Percentiles rank a stretch among this genome's conserved stretches.
Conservation (phyloP, 106 monocot genomes). For the Apostasia ramifera region DNA sequence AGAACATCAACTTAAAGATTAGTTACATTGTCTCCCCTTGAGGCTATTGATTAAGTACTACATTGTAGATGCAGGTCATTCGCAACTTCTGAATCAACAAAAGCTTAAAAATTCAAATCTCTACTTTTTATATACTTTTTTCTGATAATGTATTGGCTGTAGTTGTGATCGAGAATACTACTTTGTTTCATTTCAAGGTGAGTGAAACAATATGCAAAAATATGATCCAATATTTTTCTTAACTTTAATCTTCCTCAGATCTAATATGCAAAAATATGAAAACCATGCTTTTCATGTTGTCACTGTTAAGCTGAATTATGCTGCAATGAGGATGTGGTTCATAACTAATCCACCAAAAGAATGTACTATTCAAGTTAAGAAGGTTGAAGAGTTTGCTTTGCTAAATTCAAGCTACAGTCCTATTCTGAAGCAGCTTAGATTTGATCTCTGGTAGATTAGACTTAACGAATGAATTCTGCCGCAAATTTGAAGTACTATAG, state of each 20-base stretch:
- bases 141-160: conserved; percentile 20
- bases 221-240: not conserved
- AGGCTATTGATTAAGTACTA: no score
- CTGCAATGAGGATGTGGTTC: conserved; percentile 20
- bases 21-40: no score
- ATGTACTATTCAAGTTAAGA: conserved; percentile 12
- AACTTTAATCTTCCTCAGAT: no score
- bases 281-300: conserved; percentile 16
- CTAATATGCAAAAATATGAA: conserved; percentile 3
- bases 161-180: conserved; percentile 12
- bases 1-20: no score
- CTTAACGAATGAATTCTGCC: conserved; percentile 9
- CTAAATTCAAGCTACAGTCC: conserved; percentile 19
- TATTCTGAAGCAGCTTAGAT: conserved; percentile 12
- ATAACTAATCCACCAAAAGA: conserved; percentile 8
- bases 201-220: not conserved
- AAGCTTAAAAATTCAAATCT: no score
- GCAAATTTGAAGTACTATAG: conserved; percentile 13
- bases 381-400: conserved; percentile 12
- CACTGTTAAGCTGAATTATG: conserved; percentile 12
- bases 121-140: no score
- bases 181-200: conserved; percentile 9
- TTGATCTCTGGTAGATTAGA: conserved; percentile 9
- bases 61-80: no score
- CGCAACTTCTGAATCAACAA: no score